Base-by-base conservation (phyloP, 2,329 filamentous ascomycete species). In the Hyphodiscus sp. region DNA sequence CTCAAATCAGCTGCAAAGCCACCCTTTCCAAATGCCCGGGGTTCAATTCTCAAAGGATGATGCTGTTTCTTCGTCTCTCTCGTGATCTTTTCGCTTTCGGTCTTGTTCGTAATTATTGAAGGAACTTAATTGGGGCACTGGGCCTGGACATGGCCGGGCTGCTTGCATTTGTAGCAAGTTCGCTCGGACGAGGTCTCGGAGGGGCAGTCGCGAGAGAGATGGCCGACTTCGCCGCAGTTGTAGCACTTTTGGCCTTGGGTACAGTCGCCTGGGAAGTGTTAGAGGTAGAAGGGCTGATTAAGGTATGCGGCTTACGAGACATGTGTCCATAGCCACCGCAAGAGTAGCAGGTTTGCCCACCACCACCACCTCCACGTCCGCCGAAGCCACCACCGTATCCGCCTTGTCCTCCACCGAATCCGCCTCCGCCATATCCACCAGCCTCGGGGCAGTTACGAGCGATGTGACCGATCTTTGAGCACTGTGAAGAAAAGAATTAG, bases 241-340 rank as follows among this genome's bases (percentile, higher is more conserved):
- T 97, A 99, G 86, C 94, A 99, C 81, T 97, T 97, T 80, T 95
- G 92, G 68, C 94, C 94, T 74, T 97, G 95, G 67, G 92, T 95
- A 76, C 94, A 99, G 76, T 97, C 94, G 65, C 82, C 81, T 83
- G 53, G n/a, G 8, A 38, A 11, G 33, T 46, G 51, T 63, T 19
- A 48, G n/a, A 18, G 41, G 48, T 49, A 41, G 50, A 44, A 33
- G 51, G 47, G 18, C 15, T 38, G 16, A 33, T 16, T 10, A 20
- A 9, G 29, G 13, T 15, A 44, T 10, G 19, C 11, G 16, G 4
- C 20, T 4, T 45, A 44, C 38, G 48, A 29, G 89, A 91, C 87
- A 96, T 92, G 79, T 99, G 94, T 68, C 92, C 92, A 70, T 90
- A 91, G 63, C 94, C 94, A 66, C 94, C 94, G 77, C 94, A 97